A percentile compares a stretch with the other conserved stretches of the same genome.
Conservation (phyloP, 345 rosid genomes). For the Corchorus capsularis region DNA sequence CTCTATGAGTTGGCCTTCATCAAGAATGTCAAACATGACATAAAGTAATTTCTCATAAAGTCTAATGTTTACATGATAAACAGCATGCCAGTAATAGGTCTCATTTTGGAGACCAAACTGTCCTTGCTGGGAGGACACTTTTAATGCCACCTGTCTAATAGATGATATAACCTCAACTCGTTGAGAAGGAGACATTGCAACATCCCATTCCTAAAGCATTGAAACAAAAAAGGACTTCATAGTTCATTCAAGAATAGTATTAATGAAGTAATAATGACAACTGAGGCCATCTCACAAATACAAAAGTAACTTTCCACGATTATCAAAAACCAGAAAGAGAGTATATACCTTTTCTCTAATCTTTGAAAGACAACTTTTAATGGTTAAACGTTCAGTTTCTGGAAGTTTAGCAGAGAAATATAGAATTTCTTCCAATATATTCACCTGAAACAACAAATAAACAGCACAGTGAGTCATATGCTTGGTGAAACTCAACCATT, state of each 20-base stretch:
- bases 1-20: constrained; percentile 91
- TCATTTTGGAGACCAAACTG: constrained; percentile 66
- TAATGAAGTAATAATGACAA: not conserved
- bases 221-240: not conserved
- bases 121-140: constrained; percentile 64
- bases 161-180: constrained; percentile 75
- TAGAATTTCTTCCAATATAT: constrained; percentile 79
- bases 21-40: constrained; percentile 85
- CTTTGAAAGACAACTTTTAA: constrained; percentile 65
- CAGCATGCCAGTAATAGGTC: constrained; percentile 78
- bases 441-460: constrained; percentile 50
- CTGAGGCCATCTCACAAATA: not conserved
- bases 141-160: constrained; percentile 60
- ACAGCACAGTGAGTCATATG: constrained; percentile 18
- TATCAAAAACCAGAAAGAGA: constrained; percentile 21
- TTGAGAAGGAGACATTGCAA: constrained; percentile 67
- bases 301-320: constrained; percentile 21
- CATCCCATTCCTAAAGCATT: constrained; percentile 74
- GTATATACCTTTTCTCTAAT: constrained; percentile 73
- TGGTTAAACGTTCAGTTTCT: constrained; percentile 47
- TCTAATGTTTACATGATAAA: constrained; percentile 76
- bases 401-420: constrained; percentile 48
- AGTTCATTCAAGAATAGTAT: not conserved
- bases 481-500: not conserved
- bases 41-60: constrained; percentile 76